phyloP scores from a whole-genome alignment of 176 grass and related monocot genomes.

The Bolboschoenus planiculmis region DNA sequence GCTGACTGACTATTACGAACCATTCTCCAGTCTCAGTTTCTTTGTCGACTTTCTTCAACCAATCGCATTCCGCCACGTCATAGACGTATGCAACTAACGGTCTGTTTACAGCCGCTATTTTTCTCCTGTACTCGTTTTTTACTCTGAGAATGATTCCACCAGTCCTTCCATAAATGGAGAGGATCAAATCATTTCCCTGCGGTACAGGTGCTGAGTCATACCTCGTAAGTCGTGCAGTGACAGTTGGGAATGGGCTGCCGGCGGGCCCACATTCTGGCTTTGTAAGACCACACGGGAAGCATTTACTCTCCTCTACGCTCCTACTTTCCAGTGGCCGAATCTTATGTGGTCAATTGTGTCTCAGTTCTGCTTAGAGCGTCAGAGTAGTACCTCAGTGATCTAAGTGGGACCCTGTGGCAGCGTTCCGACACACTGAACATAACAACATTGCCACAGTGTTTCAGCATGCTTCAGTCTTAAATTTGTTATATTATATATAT shows the following conservation, averaged over 20 bases:
- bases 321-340: not conserved
- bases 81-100: not conserved
- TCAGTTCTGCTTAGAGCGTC: not conserved
- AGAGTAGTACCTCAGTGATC: not conserved
- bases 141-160: not conserved
- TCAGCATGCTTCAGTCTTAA: not conserved
- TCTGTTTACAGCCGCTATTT: not conserved
- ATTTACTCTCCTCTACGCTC: not conserved
- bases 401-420: not conserved
- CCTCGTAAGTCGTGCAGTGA: conserved; percentile 8
- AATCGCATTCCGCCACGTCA: not conserved
- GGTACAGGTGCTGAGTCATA: not conserved
- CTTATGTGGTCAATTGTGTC: not conserved
- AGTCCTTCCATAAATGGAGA: not conserved
- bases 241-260: conserved; percentile 8
- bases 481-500: conserved; percentile 3
- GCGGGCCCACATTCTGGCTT: not conserved
- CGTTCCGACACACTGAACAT: not conserved
- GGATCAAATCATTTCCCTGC: not conserved
- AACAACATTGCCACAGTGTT: not conserved
- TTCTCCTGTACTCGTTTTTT: not conserved
- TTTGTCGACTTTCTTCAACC: not conserved
- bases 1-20: not conserved
- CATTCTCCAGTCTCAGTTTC: not conserved
- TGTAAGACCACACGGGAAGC: conserved; percentile 18